Evolutionary conservation across 495 filamentous ascomycete species (phyloP).

Genomic region (Lasiosphaeria ovina): DNA sequence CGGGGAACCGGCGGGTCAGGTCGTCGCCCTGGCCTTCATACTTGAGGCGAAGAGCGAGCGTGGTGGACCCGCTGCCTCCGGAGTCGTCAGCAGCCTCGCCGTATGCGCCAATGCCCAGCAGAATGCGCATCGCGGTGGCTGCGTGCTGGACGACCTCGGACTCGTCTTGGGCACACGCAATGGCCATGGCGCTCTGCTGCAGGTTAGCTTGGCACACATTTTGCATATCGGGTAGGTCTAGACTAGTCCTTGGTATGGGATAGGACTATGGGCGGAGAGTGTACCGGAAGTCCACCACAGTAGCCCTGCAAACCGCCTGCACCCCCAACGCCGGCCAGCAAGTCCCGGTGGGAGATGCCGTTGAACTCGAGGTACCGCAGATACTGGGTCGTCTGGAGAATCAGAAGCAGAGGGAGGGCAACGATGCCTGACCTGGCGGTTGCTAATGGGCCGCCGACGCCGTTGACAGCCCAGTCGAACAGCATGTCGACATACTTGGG

Average conservation of each 20-base stretch:
- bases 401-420: constrained; percentile 29
- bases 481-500: constrained; percentile 5
- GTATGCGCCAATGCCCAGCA: constrained; percentile 31
- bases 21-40: constrained; percentile 30
- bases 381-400: constrained; percentile 36
- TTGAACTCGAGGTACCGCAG: constrained; percentile 32
- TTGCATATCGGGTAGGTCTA: neutral
- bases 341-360: constrained; percentile 9
- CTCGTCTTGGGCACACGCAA: constrained; percentile 29
- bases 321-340: neutral
- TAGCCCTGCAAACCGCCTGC: neutral
- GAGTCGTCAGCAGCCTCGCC: constrained; percentile 31
- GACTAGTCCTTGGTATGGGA: neutral
- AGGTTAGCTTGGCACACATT: neutral
- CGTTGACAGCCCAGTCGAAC: constrained; percentile 4
- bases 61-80: constrained; percentile 17
- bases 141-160: constrained; percentile 44
- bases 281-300: neutral
- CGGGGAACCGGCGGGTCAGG: constrained; percentile 25
- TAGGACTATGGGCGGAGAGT: no score
- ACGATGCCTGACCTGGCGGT: constrained; percentile 31
- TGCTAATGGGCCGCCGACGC: neutral
- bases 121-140: constrained; percentile 26
- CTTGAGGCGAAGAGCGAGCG: constrained; percentile 28
- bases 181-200: constrained; percentile 25